These are phyloP conservation scores for Sphenostylis stenocarpa DNA, from an alignment of 306 rosid genomes.

Conservation along the genomic window DNA sequence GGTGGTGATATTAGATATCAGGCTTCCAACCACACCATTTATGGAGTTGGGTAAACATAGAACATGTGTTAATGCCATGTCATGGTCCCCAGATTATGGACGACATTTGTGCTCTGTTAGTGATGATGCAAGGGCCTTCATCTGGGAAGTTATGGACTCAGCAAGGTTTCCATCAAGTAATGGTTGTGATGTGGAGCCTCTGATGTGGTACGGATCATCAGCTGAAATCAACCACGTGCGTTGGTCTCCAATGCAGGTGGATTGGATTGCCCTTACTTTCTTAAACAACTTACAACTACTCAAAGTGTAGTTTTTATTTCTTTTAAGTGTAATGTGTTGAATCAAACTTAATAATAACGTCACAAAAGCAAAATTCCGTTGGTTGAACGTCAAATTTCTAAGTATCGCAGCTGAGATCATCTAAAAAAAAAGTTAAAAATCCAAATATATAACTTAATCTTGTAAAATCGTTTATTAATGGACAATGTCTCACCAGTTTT, in stretches of 20 bases:
- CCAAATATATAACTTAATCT: no score
- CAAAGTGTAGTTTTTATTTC: constrained; percentile 42
- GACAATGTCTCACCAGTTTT: no score
- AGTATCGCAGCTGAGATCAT: not conserved
- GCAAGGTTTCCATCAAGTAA: constrained; percentile 12
- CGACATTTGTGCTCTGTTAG: constrained; percentile 53
- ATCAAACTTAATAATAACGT: not conserved
- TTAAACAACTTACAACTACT: constrained; percentile 56
- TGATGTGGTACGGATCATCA: constrained; percentile 52
- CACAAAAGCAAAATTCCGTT: not conserved
- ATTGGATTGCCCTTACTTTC: constrained; percentile 59
- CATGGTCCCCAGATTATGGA: constrained; percentile 64
- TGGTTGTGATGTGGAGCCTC: constrained; percentile 44
- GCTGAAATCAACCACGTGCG: constrained; percentile 63
- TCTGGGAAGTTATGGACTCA: constrained; percentile 61
- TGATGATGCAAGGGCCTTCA: constrained; percentile 65
- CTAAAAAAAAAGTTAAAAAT: no score
- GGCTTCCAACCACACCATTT: constrained; percentile 59
- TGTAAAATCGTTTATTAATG: no score
- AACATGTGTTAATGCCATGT: constrained; percentile 58
- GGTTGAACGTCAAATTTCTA: not conserved
- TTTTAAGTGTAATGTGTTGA: not conserved
- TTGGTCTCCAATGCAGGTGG: constrained; percentile 58
- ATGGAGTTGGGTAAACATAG: constrained; percentile 56
- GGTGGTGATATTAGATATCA: constrained; percentile 62